Base-by-base conservation (phyloP, 306 rosid genomes). In the Dalbergia cultrata region DNA sequence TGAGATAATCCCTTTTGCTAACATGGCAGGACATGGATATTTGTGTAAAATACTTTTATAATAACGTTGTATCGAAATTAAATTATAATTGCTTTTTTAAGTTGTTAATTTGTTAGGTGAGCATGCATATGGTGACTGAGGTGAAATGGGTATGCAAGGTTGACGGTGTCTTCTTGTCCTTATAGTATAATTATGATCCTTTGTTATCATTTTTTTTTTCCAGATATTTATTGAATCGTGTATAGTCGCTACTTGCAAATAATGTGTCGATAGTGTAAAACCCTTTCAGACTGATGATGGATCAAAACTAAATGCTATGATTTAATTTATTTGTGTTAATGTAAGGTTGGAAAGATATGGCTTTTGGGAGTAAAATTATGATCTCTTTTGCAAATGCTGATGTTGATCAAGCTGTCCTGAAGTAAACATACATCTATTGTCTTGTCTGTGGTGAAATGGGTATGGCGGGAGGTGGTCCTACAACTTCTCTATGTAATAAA, bases 401-500 rank as follows among this genome's bases (percentile, higher is more conserved):
- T 45, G 5, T 37, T 37, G 56, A 56, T 57, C 26, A 54, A 53
- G 74, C 18, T 74, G 44, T 41, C 45, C 34, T 49, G 77, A 61
- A 59, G 54, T 71, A 34, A 57, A 45, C 70, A n/a, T 58, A 12
- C 61, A 43, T 19, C 3, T 77, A 33, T 54, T 77, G 39, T 53
- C 65, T 35, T 39, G n/a, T 74, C 68, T 21, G 0, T 7, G 19
- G 35, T 14, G 69, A 43, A 41, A 43, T 59, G 45, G 33, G 53
- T 34, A 37, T 18, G 44, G 31, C 44, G 5, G 33, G 35, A 43
- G 47, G 9, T 52, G 9, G 41, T 76, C 43, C 21, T 12, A 7
- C 8, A 43, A 43, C 7, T 9, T 43, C 47, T 43, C 9, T 43
- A 43, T 43, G 47, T 9, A 13, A 22, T 79, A 31, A 57, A 57